Conservation (phyloP, 108 stramenopile genomes). For the Nannochloropsis gaditana region DNA sequence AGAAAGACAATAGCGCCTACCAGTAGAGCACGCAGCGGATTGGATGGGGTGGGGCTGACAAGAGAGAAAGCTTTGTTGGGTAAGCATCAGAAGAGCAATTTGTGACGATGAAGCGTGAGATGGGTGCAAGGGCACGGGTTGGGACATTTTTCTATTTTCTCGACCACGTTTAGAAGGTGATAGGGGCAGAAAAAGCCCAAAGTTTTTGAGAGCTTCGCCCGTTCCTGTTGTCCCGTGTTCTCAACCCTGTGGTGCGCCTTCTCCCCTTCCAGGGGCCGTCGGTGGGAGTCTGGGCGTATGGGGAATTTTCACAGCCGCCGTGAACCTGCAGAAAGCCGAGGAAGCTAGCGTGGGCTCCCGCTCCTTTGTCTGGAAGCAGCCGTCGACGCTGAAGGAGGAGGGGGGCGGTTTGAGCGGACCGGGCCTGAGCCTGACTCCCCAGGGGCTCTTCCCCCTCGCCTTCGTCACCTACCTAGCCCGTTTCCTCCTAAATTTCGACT, state of each 20-base stretch:
- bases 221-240: too few species aligned
- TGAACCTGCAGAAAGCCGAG: background rate
- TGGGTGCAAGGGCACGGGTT: too few species aligned
- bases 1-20: background rate
- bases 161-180: too few species aligned
- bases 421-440: background rate
- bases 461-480: conserved; percentile 49
- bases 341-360: background rate
- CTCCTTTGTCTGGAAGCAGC: background rate
- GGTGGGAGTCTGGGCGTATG: background rate
- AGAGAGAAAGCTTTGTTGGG: background rate
- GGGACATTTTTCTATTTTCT: too few species aligned
- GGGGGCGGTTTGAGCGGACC: background rate
- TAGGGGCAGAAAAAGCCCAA: too few species aligned
- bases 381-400: background rate
- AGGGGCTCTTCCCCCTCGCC: conserved; percentile 27
- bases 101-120: too few species aligned
- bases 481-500: conserved; percentile 52
- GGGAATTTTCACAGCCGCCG: background rate
- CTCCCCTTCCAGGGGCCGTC: background rate
- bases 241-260: too few species aligned
- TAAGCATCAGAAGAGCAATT: too few species aligned
- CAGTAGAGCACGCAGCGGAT: background rate
- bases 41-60: background rate
- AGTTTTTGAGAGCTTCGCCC: too few species aligned